Evolutionary conservation across 192 early-diverging fungal genomes (phyloP).

Genomic region (Mortierella alpina): DNA sequence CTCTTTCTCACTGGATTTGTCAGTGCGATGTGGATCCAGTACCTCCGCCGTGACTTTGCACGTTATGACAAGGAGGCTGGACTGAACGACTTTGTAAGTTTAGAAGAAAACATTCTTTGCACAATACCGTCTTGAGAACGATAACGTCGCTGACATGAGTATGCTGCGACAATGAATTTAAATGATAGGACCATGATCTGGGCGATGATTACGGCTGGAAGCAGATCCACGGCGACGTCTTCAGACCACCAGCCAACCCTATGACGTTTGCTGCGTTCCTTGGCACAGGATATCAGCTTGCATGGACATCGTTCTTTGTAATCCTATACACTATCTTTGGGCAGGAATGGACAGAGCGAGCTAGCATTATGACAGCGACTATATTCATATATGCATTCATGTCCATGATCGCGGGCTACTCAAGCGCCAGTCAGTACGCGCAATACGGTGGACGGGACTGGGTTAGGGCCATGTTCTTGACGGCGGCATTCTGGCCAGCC

Average conservation of each 20-base stretch:
- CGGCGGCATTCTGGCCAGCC: slow-evolving; percentile 77
- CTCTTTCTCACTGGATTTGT: slow-evolving; percentile 81
- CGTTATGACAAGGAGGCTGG: slow-evolving; percentile 80
- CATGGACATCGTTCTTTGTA: slow-evolving; percentile 59
- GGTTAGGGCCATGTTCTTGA: slow-evolving; percentile 73
- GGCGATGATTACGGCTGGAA: slow-evolving; percentile 93
- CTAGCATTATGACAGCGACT: slow-evolving; percentile 78
- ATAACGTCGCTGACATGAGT: not conserved
- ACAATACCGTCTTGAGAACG: not conserved
- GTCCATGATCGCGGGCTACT: slow-evolving; percentile 76
- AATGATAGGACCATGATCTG: slow-evolving; percentile 69
- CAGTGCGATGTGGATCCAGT: slow-evolving; percentile 77
- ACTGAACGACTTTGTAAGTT: slow-evolving; percentile 72
- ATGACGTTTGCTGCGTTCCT: slow-evolving; percentile 74
- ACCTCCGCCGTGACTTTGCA: slow-evolving; percentile 78
- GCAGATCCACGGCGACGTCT: slow-evolving; percentile 88
- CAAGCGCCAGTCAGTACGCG: slow-evolving; percentile 72
- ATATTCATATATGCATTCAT: slow-evolving; percentile 86
- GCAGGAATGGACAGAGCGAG: slow-evolving; percentile 70
- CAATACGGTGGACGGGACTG: slow-evolving; percentile 77
- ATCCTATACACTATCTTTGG: slow-evolving; percentile 69
- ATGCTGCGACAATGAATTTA: not conserved
- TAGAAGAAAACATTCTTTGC: not conserved
- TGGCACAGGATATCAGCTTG: slow-evolving; percentile 75
- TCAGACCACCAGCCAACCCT: slow-evolving; percentile 74